phyloP scores from a whole-genome alignment of 768 basidiomycete genomes.

The Boletus fagicola region DNA sequence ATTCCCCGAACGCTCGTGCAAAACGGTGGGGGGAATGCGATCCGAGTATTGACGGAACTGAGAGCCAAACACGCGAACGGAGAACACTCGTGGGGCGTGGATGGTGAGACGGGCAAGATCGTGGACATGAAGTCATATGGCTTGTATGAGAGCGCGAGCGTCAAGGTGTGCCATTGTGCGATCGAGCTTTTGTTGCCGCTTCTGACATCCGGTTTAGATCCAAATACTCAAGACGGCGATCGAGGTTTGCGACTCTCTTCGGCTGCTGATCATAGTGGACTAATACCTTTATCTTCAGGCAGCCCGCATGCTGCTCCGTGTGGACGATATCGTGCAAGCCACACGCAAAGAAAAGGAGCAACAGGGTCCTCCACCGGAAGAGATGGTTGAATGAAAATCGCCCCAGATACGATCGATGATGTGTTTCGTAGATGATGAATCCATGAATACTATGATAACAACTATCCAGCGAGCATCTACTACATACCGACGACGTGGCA shows the following conservation, averaged over 20 bases:
- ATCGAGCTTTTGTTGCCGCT: not conserved
- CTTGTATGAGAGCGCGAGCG: constrained; percentile 91
- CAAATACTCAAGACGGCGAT: constrained; percentile 97
- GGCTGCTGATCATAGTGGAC: not conserved
- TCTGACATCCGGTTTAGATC: constrained; percentile 46
- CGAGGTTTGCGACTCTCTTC: constrained; percentile 50
- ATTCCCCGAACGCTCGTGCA: constrained; percentile 94
- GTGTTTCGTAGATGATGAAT: not conserved
- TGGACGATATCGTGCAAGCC: constrained; percentile 94
- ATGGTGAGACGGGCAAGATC: constrained; percentile 94
- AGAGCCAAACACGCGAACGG: constrained; percentile 95
- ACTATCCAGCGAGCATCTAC: constrained; percentile 8
- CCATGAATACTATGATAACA: constrained; percentile 15
- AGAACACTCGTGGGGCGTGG: constrained; percentile 88
- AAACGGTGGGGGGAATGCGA: constrained; percentile 94
- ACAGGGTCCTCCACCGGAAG: constrained; percentile 51
- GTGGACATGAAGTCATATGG: constrained; percentile 96
- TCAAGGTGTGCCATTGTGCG: constrained; percentile 57
- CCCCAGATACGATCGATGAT: not conserved
- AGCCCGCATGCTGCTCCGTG: constrained; percentile 85
- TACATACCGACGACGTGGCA: constrained; percentile 7
- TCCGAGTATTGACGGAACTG: constrained; percentile 88
- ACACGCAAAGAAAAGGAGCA: constrained; percentile 64
- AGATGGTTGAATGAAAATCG: constrained; percentile 40
- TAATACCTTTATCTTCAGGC: constrained; percentile 45